These are phyloP conservation scores for Puccinia hordei DNA, from an alignment of 1,284 basidiomycete species.

Conservation along the genomic window DNA sequence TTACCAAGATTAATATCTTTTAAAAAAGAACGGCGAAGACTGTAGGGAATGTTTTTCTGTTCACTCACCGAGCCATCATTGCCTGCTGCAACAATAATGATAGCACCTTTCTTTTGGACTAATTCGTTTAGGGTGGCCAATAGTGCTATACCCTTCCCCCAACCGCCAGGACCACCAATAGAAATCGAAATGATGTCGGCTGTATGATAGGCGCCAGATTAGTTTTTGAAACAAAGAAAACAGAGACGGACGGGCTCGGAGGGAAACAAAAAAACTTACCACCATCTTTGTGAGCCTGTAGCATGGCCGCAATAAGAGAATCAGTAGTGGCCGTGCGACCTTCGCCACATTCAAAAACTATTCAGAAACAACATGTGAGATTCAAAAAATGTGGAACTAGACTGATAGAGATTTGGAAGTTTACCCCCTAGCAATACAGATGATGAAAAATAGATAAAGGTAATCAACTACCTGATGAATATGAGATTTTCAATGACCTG, in stretches of 20 bases:
- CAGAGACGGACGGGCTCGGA: too few species aligned
- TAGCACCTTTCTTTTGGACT: constrained; percentile 19
- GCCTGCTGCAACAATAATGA: constrained; percentile 36
- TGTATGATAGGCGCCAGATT: not conserved
- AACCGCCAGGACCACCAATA: constrained; percentile 30
- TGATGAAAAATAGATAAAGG: too few species aligned
- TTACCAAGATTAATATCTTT: too few species aligned
- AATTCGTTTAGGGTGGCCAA: constrained; percentile 9
- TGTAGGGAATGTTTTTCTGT: not conserved
- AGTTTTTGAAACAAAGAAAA: too few species aligned
- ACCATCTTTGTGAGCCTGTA: constrained; percentile 43
- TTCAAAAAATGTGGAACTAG: not conserved
- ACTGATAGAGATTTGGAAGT: not conserved
- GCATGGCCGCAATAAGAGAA: constrained; percentile 10
- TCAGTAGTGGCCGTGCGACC: not conserved
- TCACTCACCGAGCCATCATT: constrained; percentile 42
- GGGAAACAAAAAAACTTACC: not conserved
- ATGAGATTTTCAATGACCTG: not conserved
- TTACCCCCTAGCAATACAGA: constrained; percentile 8
- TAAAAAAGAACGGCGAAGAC: not conserved
- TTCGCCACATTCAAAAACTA: constrained; percentile 6
- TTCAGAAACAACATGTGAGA: not conserved
- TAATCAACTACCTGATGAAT: not conserved
- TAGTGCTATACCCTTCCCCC: constrained; percentile 14
- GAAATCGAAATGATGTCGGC: constrained; percentile 40